Evolutionary conservation across 2,329 filamentous ascomycete genomes (phyloP).

Genomic region (Colletotrichum coccodes): DNA sequence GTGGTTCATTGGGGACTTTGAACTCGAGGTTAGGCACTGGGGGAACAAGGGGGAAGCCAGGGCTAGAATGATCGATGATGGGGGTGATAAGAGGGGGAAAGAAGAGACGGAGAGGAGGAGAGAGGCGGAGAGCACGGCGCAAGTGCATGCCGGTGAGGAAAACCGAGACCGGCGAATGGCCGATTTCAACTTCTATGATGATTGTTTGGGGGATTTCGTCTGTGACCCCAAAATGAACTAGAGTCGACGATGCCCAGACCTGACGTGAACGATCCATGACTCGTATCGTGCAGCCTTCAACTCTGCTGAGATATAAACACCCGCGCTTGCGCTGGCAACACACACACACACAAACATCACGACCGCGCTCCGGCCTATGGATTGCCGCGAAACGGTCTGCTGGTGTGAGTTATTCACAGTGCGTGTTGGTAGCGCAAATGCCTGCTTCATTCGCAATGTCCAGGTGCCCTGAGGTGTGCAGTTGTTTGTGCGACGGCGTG

Average conservation of each 20-base stretch:
- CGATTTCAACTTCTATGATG: neutral
- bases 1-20: neutral
- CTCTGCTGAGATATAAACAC: neutral
- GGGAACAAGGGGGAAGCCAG: neutral
- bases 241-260: neutral
- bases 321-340: neutral
- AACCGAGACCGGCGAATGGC: neutral
- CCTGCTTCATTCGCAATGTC: neutral
- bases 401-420: neutral
- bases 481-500: neutral
- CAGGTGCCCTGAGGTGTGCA: neutral
- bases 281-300: constrained; percentile 1
- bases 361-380: neutral
- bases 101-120: neutral
- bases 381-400: neutral
- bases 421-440: neutral
- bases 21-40: neutral
- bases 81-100: neutral
- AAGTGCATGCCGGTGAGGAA: neutral
- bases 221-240: neutral
- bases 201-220: neutral
- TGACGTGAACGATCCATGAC: constrained; percentile 14
- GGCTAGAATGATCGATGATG: constrained; percentile 2
- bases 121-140: neutral
- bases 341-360: neutral